Base-by-base conservation (phyloP, 352 stramenopile genomes). In the Pythium brassicae region DNA sequence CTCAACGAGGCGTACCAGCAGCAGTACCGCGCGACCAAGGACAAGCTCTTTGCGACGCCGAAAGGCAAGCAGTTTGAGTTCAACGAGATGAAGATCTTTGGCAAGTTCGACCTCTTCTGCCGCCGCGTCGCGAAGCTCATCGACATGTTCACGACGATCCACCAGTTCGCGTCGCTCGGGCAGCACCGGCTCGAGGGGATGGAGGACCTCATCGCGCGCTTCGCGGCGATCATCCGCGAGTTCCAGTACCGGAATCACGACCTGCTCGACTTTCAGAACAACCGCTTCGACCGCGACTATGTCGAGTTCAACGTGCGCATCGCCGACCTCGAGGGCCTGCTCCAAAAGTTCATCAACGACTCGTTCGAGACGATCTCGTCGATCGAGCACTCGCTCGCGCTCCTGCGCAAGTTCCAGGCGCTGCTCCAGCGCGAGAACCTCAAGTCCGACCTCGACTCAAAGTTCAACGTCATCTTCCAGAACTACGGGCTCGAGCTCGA, bases 11-110 rank as follows among this genome's bases (percentile, higher is more conserved):
- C 94, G 25, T 99, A 99, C 59, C 96, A 99, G 76, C 94, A 99
- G 63, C 94, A 99, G 62, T 99, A 99, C 62, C 93, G 92, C 11
- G 81, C 98, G 10, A 99, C 94, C 0, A 99, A 99, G 65, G 87
- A 97, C 65, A 99, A 99, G 69, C 76, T 99, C 15, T 91, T 97
- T 53, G 78, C 89, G 34, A 97, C 89, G 15, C 92, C 95, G 1
- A 98, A 97, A 65, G 95, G 95, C 22, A 99, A 99, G 72, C 95
- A 99, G 59, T 99, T 99, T 62, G 94, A 99, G 71, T 99, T 99
- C 71, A 98, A 98, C 66, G 96, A 99, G 67, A 97, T 98, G 78
- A 96, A 98, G 66, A 98, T 99, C 55, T 99, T 99, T 71, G 96
- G 96, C 57, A 98, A 98, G 60, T 99, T 99, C 59, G 96, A 99